Percentiles rank a stretch among this genome's conserved stretches.
phyloP scores from a whole-genome alignment of 768 basidiomycete genomes.

The Harrya chromipes region DNA sequence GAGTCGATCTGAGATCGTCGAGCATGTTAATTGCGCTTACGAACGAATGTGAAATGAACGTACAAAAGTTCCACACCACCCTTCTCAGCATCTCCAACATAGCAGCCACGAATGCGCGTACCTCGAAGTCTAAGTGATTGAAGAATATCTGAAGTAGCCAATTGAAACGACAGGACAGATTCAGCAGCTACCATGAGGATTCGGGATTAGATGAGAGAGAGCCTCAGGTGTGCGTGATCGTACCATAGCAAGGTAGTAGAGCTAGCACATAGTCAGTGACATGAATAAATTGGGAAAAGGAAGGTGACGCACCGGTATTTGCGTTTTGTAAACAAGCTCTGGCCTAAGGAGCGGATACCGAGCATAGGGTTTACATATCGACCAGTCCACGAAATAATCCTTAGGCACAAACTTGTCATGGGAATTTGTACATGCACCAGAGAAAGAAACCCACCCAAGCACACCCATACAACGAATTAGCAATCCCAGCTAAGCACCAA shows the following conservation, averaged over 20 bases:
- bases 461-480: conserved; percentile 68
- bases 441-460: conserved; percentile 63
- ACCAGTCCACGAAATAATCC: conserved; percentile 95
- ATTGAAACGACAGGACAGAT: conserved; percentile 72
- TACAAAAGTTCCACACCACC: conserved; percentile 92
- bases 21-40: not conserved
- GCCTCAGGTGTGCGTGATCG: conserved; percentile 11
- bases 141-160: conserved; percentile 79
- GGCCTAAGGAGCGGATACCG: conserved; percentile 62
- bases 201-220: not conserved
- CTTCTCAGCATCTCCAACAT: conserved; percentile 76
- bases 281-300: not conserved
- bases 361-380: conserved; percentile 58
- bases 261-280: conserved; percentile 32
- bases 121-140: conserved; percentile 42
- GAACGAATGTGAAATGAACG: conserved; percentile 22
- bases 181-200: conserved; percentile 51
- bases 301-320: conserved; percentile 47
- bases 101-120: conserved; percentile 66
- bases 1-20: conserved; percentile 52
- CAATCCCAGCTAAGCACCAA: conserved; percentile 62
- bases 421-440: not conserved
- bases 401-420: conserved; percentile 25
- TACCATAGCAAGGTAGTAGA: conserved; percentile 81
- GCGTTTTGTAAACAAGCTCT: conserved; percentile 70